A percentile compares a stretch with the other conserved stretches of the same genome.
Evolutionary conservation across 2,329 filamentous ascomycete genomes (phyloP).

Genomic region (Cytospora chrysosperma): DNA sequence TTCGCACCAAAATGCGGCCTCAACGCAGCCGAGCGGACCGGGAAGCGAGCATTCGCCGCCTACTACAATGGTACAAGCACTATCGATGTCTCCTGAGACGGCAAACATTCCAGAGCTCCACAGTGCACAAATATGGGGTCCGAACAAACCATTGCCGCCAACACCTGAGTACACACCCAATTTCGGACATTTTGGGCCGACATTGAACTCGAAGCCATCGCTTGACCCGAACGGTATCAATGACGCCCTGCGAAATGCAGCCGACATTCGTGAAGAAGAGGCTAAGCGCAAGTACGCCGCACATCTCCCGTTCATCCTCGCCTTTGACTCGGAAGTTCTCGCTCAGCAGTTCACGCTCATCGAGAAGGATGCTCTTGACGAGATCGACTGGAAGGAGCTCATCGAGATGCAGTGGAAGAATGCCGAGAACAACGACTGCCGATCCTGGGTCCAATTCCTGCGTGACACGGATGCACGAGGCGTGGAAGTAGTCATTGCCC

Average conservation of each 20-base stretch:
- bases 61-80: slow-evolving; percentile 49
- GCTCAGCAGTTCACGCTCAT: slow-evolving; percentile 84
- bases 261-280: slow-evolving; percentile 32
- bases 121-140: slow-evolving; percentile 42
- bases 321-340: slow-evolving; percentile 74
- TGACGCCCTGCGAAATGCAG: slow-evolving; percentile 39
- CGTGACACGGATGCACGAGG: slow-evolving; percentile 70
- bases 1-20: slow-evolving; percentile 31
- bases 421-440: slow-evolving; percentile 59
- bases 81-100: slow-evolving; percentile 43
- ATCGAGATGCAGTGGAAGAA: slow-evolving; percentile 84
- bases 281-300: slow-evolving; percentile 44
- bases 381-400: slow-evolving; percentile 85
- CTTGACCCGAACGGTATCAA: slow-evolving; percentile 35
- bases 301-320: slow-evolving; percentile 77
- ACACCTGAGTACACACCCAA: slow-evolving; percentile 52
- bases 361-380: slow-evolving; percentile 81
- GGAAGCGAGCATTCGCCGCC: slow-evolving; percentile 41
- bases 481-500: slow-evolving; percentile 79
- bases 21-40: slow-evolving; percentile 27
- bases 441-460: slow-evolving; percentile 81
- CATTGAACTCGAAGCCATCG: slow-evolving; percentile 30
- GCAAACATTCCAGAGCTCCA: slow-evolving; percentile 39
- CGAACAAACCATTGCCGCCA: slow-evolving; percentile 42
- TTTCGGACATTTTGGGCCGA: slow-evolving; percentile 38